Evolutionary conservation across 345 rosid species (phyloP), one percentile per base, ranked within the genome.

Genomic region (Ceriops zippeliana): DNA sequence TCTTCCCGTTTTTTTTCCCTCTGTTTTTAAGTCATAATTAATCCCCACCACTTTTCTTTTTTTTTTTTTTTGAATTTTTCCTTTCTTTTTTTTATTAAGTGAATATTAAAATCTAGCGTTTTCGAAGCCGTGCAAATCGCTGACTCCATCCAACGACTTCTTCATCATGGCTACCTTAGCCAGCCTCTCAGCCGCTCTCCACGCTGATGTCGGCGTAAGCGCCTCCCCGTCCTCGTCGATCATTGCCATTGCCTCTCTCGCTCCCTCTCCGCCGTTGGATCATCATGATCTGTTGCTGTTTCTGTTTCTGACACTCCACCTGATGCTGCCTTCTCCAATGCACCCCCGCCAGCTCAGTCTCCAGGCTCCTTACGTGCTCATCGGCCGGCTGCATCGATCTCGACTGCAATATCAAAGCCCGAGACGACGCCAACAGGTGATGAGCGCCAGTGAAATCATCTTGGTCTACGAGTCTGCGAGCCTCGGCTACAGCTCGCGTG

Each of bases 161-260:
- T 67, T 76, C 75, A 76, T 62, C 37, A 62, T 71, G 30, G 80
- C 80, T 34, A 76, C 71, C 49, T 71, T 76, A 66, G 80, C 80
- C 73, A 76, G 73, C 80, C 63, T 71, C 73, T 76, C 80, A 51
- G 80, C 80, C 69, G 76, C 80, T 28, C 80, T 67, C 80, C 80
- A 76, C 16, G 80, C 80, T 35, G 80, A 76, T 1, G 68, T 67
- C 30, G 80, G 80, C 34, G 80, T 76, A 11, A 76, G 68, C 47
- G 76, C 76, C 62, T 73, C 75, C 9, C 88, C 93, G 21, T 84
- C 77, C 75, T 93, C 98, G n/a, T 89, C 98, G 31, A 56, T 80
- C 76, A 73, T 38, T 22, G 67, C 78, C 85, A 27, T 70, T 57
- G 42, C 58, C 19, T 76, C 85, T 78, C 64, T 75, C 79, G 47